Evolutionary conservation across 208 protist species (phyloP).

Genomic region (Tritrichomonas musculus): DNA sequence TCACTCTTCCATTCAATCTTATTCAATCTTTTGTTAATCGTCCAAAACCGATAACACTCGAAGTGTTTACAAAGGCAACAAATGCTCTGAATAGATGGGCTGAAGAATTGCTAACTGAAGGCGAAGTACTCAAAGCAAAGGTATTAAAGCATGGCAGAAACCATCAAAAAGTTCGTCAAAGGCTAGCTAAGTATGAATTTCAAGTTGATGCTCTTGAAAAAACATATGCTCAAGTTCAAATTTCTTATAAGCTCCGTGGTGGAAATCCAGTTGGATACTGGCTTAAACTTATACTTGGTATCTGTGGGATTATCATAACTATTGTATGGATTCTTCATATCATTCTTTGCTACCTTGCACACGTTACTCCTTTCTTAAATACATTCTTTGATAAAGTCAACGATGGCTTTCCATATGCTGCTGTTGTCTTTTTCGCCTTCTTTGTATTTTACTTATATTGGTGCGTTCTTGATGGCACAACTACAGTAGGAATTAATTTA

Average conservation of each 20-base stretch:
- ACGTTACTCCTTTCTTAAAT: conserved; percentile 13
- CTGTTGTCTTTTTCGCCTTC: background rate
- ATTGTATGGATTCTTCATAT: conserved; percentile 14
- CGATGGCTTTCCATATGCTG: background rate
- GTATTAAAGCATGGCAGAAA: background rate
- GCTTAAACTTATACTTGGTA: background rate
- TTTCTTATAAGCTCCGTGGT: background rate
- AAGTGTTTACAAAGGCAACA: background rate
- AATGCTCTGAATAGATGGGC: background rate
- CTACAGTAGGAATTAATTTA: background rate
- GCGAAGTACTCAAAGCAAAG: background rate
- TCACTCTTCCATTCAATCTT: background rate
- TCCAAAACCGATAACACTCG: background rate
- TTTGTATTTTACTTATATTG: background rate
- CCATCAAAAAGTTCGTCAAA: background rate
- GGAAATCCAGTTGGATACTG: background rate
- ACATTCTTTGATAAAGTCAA: background rate
- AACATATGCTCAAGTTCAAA: background rate
- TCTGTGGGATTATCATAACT: background rate
- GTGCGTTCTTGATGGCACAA: background rate
- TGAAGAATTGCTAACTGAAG: background rate
- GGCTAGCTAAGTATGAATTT: background rate
- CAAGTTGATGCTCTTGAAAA: background rate
- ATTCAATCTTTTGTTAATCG: background rate
- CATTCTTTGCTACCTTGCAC: background rate